These are phyloP conservation scores for Elongisporangium prolatum DNA, from an alignment of 352 stramenopile species.

Conservation along the genomic window DNA sequence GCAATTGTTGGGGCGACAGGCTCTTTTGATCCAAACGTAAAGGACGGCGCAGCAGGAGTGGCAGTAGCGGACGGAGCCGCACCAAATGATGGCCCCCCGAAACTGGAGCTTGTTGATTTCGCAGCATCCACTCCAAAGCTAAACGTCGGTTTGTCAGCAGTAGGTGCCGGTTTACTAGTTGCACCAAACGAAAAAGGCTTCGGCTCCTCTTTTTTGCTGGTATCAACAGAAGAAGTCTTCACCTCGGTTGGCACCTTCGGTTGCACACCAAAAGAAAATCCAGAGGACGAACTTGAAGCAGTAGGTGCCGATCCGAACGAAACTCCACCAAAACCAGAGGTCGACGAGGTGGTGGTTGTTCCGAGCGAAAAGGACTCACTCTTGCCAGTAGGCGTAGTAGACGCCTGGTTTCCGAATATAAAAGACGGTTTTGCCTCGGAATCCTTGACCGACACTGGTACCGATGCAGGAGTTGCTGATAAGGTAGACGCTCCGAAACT, in stretches of 20 bases:
- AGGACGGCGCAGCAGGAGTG: slow-evolving; percentile 12
- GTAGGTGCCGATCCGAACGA: background rate
- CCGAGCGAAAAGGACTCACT: slow-evolving; percentile 9
- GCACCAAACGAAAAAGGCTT: background rate
- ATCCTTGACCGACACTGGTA: slow-evolving; percentile 5
- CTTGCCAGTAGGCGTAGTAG: slow-evolving; percentile 10
- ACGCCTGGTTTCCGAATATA: slow-evolving; percentile 11
- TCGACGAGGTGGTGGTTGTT: background rate
- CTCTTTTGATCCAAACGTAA: slow-evolving; percentile 30
- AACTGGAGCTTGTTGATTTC: slow-evolving; percentile 18
- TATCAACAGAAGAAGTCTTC: background rate
- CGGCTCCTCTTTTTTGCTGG: background rate
- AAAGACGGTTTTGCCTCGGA: slow-evolving; percentile 14
- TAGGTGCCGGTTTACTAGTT: slow-evolving; percentile 6
- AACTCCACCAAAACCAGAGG: background rate
- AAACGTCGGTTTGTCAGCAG: slow-evolving; percentile 3
- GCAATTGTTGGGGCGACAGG: slow-evolving; percentile 21
- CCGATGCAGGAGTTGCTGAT: slow-evolving; percentile 4
- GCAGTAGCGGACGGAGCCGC: slow-evolving; percentile 10
- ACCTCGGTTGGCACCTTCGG: slow-evolving; percentile 3
- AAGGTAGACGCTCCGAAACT: slow-evolving; percentile 13
- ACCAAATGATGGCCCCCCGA: slow-evolving; percentile 26
- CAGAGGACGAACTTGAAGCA: background rate
- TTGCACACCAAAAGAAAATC: slow-evolving; percentile 12
- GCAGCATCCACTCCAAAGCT: slow-evolving; percentile 2